Percentiles rank a stretch among this genome's conserved stretches.
phyloP scores from a whole-genome alignment of 345 rosid species.

The Citrus unshiu region DNA sequence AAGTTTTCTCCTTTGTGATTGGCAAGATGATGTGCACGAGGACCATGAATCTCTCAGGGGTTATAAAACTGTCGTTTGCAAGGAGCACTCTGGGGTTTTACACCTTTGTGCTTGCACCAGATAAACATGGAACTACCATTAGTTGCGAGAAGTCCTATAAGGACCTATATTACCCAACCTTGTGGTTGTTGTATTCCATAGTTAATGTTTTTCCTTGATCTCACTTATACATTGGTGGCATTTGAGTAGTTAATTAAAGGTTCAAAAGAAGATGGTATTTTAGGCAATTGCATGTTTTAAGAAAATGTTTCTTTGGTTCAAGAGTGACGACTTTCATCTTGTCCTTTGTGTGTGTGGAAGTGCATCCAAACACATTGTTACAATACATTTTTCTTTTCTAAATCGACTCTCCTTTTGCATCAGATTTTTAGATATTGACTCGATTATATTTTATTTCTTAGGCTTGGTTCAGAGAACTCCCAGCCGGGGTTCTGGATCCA shows the following conservation, averaged over 20 bases:
- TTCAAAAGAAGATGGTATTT: background rate
- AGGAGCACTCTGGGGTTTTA: background rate
- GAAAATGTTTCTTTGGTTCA: background rate
- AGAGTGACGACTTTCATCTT: background rate
- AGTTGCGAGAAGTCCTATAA: background rate
- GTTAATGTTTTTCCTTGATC: background rate
- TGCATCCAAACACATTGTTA: background rate
- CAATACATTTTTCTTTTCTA: background rate
- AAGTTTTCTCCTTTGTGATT: background rate
- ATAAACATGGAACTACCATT: background rate
- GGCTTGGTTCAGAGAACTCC: constrained; percentile 99
- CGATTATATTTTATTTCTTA: constrained; percentile 17
- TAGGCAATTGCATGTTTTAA: background rate
- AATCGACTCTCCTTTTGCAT: background rate
- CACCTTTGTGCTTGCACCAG: background rate
- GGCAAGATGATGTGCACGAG: background rate
- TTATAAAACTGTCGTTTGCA: background rate
- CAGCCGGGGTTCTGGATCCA: constrained; percentile 82
- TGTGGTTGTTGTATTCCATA: background rate
- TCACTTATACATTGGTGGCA: background rate
- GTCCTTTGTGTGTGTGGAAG: background rate
- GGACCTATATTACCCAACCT: background rate
- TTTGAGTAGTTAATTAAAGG: background rate
- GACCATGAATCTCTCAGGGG: background rate
- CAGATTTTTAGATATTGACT: background rate